Conservation (phyloP, 345 rosid species). For the Mangifera indica region DNA sequence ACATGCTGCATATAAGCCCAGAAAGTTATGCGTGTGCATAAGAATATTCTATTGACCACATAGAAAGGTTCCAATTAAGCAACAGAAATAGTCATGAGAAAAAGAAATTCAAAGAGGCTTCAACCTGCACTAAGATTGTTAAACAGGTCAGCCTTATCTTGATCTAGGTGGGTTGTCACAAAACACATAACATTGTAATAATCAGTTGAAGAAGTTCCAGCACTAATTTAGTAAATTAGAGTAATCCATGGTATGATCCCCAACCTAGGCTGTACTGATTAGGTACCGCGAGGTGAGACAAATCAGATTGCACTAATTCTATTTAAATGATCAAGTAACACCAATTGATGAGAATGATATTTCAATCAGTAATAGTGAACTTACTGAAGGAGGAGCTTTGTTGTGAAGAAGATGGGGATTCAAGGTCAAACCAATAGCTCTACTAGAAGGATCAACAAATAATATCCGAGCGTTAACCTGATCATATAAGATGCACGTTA, state of each 20-base stretch:
- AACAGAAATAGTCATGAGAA: background rate
- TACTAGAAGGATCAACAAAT: slow-evolving; percentile 84
- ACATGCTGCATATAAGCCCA: slow-evolving; percentile 56
- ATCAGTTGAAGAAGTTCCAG: background rate
- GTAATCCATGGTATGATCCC: background rate
- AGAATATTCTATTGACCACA: background rate
- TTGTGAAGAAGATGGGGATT: slow-evolving; percentile 80
- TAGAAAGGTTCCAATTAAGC: background rate
- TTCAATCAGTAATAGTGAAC: slow-evolving; percentile 16
- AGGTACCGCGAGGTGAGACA: background rate
- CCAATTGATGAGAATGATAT: slow-evolving; percentile 1
- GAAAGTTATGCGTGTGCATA: slow-evolving; percentile 2
- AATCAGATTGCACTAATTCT: slow-evolving; percentile 11
- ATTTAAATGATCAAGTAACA: slow-evolving; percentile 7
- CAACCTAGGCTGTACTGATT: background rate
- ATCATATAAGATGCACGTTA: slow-evolving; percentile 4
- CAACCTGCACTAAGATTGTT: background rate
- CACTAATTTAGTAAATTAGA: background rate
- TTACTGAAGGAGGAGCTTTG: slow-evolving; percentile 75
- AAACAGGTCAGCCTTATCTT: background rate
- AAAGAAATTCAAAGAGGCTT: background rate
- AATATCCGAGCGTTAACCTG: slow-evolving; percentile 93
- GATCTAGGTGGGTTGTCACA: background rate
- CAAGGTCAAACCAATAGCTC: slow-evolving; percentile 94
- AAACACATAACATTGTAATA: background rate